A percentile compares a stretch with the other conserved stretches of the same genome.
Conservation (phyloP, 2,329 filamentous ascomycete genomes). For the Orbilia ellipsospora region DNA sequence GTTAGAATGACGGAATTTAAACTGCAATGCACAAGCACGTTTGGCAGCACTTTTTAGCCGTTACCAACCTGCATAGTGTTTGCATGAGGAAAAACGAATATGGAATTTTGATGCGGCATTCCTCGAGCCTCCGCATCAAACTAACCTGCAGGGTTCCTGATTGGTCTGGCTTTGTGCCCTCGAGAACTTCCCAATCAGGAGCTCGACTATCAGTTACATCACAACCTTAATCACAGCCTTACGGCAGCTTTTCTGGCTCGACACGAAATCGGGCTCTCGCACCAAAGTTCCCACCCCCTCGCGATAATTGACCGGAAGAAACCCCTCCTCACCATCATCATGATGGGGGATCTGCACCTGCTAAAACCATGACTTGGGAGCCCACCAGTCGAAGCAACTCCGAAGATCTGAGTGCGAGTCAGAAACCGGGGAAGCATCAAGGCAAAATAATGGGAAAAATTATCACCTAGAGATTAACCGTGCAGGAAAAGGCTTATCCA, state of each 20-base stretch:
- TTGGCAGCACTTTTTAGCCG: slow-evolving; percentile 19
- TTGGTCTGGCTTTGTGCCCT: slow-evolving; percentile 31
- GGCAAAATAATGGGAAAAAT: slow-evolving; percentile 23
- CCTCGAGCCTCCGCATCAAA: slow-evolving; percentile 36
- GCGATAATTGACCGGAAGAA: slow-evolving; percentile 54
- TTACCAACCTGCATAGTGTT: slow-evolving; percentile 7
- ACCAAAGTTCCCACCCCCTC: slow-evolving; percentile 19
- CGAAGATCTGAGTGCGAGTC: slow-evolving; percentile 9
- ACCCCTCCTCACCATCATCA: slow-evolving; percentile 27
- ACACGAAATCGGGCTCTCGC: slow-evolving; percentile 26
- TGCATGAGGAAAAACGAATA: slow-evolving; percentile 21
- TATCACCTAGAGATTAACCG: slow-evolving; percentile 14
- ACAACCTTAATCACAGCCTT: slow-evolving; percentile 54
- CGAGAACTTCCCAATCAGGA: slow-evolving; percentile 49
- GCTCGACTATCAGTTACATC: slow-evolving; percentile 55
- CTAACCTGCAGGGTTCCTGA: slow-evolving; percentile 33
- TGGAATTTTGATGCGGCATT: slow-evolving; percentile 53
- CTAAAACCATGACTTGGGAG: slow-evolving; percentile 38
- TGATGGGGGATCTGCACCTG: slow-evolving; percentile 50
- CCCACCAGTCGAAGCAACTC: slow-evolving; percentile 19
- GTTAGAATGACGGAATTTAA: slow-evolving; percentile 29
- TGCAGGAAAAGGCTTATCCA: slow-evolving; percentile 34
- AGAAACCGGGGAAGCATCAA: slow-evolving; percentile 17
- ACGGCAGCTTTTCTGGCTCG: slow-evolving; percentile 43
- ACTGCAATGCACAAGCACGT: slow-evolving; percentile 18